These are phyloP conservation scores for Candida ponderosae DNA, from an alignment of 805 yeast genomes.

Conservation along the genomic window DNA sequence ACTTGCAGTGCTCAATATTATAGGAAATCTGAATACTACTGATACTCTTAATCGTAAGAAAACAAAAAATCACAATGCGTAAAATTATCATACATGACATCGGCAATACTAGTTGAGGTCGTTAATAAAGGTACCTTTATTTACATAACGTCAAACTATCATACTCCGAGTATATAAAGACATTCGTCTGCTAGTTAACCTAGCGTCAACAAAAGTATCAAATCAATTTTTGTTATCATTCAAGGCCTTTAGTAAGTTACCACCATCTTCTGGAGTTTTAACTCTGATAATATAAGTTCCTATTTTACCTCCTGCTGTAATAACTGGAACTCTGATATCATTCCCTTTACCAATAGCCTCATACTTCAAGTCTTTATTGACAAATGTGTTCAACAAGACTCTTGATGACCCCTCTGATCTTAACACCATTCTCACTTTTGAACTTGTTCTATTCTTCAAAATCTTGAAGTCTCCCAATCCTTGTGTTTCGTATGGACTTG, in stretches of 20 bases:
- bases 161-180: no score
- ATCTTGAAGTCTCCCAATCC: conserved; percentile 85
- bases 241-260: conserved; percentile 34
- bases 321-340: conserved; percentile 57
- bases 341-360: conserved; percentile 57
- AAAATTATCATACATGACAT: no score
- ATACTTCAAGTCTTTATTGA: conserved; percentile 53
- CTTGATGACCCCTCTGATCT: conserved; percentile 88
- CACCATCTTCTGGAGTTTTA: conserved; percentile 67
- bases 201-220: no score
- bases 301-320: conserved; percentile 47
- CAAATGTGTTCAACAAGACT: conserved; percentile 60
- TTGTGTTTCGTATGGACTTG: conserved; percentile 43
- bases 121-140: no score
- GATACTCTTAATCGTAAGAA: no score
- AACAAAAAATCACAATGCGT: no score
- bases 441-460: conserved; percentile 48
- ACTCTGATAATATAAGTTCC: conserved; percentile 69
- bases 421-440: conserved; percentile 61
- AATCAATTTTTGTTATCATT: no score
- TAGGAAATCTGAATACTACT: no score
- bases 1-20: no score
- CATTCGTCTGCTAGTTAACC: no score
- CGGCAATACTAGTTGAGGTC: no score
- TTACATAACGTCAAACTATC: no score